Conservation (phyloP, 2,329 filamentous ascomycete genomes). For the Bipolaris oryzae region DNA sequence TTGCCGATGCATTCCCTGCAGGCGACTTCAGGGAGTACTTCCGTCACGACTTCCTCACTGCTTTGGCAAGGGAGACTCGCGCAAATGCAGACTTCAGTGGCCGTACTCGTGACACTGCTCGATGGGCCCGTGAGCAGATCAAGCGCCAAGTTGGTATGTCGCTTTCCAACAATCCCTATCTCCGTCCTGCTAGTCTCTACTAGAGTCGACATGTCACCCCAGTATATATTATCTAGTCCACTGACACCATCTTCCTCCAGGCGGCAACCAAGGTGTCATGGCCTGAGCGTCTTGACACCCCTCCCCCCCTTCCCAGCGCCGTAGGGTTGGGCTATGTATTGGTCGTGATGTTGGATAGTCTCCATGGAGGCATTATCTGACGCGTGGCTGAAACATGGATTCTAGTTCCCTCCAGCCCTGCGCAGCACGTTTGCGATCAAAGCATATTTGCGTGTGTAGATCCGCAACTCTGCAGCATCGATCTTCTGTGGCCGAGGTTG, state of each 20-base stretch:
- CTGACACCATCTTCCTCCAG: slow-evolving; percentile 33
- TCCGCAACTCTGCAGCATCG: not conserved
- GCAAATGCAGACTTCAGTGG: slow-evolving; percentile 83
- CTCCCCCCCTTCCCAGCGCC: slow-evolving; percentile 17
- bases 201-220: slow-evolving; percentile 3
- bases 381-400: slow-evolving; percentile 24
- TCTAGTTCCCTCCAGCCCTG: slow-evolving; percentile 4
- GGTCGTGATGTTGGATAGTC: slow-evolving; percentile 23
- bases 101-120: slow-evolving; percentile 90
- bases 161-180: slow-evolving; percentile 16
- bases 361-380: slow-evolving; percentile 13
- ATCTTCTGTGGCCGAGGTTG: not conserved
- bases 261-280: slow-evolving; percentile 46
- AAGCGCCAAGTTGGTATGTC: slow-evolving; percentile 75
- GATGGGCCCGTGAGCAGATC: slow-evolving; percentile 96
- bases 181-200: slow-evolving; percentile 10
- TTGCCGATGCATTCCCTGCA: slow-evolving; percentile 90
- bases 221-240: slow-evolving; percentile 25
- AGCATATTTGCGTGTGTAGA: slow-evolving; percentile 1
- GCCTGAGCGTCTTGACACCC: slow-evolving; percentile 33
- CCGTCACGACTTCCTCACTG: slow-evolving; percentile 87
- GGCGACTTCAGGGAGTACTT: slow-evolving; percentile 85
- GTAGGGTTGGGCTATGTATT: slow-evolving; percentile 20
- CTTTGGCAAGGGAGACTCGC: slow-evolving; percentile 90
- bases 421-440: slow-evolving; percentile 6